These are phyloP conservation scores for Colletotrichum lini DNA, from an alignment of 2,329 filamentous ascomycete species.

Conservation along the genomic window DNA sequence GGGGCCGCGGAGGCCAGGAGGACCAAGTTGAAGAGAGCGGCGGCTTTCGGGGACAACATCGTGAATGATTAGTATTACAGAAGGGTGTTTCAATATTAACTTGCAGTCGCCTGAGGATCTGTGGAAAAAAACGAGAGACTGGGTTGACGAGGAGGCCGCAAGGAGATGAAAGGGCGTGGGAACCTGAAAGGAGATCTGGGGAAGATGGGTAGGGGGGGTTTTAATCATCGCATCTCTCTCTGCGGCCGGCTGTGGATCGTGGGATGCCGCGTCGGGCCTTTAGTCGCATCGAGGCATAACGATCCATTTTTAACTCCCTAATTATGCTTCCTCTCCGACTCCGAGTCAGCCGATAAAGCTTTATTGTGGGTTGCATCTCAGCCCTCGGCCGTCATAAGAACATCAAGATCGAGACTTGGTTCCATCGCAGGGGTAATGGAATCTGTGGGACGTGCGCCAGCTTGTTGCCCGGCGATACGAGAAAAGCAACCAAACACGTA, in stretches of 20 bases:
- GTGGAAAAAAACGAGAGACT: slow-evolving; percentile 30
- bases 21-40: slow-evolving; percentile 35
- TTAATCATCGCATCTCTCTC: slow-evolving; percentile 11
- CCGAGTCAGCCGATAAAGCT: slow-evolving; percentile 23
- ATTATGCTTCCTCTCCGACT: neutral
- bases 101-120: neutral
- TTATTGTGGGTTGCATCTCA: slow-evolving; percentile 30
- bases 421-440: slow-evolving; percentile 18
- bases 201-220: slow-evolving; percentile 24
- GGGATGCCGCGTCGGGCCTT: slow-evolving; percentile 14
- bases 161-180: neutral
- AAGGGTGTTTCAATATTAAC: neutral
- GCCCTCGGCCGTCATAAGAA: slow-evolving; percentile 18
- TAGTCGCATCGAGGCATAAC: slow-evolving; percentile 30
- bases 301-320: neutral
- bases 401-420: slow-evolving; percentile 12
- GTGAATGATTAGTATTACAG: slow-evolving; percentile 34
- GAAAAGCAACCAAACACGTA: neutral
- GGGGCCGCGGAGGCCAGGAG: slow-evolving; percentile 39
- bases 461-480: slow-evolving; percentile 36
- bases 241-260: slow-evolving; percentile 16
- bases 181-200: slow-evolving; percentile 4
- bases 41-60: slow-evolving; percentile 29
- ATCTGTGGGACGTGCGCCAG: slow-evolving; percentile 18
- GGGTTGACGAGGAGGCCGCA: slow-evolving; percentile 10